Conservation (phyloP, 1,139 yeast species). For the Lodderomyces margitis region DNA sequence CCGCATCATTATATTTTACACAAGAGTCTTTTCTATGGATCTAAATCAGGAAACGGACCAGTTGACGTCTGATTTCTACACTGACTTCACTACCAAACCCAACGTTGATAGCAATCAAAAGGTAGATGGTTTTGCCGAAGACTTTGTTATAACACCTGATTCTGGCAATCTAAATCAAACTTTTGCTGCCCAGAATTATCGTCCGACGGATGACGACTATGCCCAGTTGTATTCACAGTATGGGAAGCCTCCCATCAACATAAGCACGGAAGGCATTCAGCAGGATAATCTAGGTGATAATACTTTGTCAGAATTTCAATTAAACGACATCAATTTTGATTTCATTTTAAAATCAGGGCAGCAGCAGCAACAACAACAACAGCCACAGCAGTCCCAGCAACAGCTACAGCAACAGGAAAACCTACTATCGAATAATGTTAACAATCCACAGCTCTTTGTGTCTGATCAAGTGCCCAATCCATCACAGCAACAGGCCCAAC, state of each 20-base stretch:
- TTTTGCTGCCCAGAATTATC: not conserved
- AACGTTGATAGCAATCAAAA: not conserved
- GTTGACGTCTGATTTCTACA: constrained; percentile 9
- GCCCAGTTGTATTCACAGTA: constrained; percentile 8
- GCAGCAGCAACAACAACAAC: constrained; percentile 7
- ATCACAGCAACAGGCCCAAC: constrained; percentile 3
- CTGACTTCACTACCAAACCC: constrained; percentile 1
- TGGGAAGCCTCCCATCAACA: not conserved
- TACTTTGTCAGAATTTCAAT: constrained; percentile 8
- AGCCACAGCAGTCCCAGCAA: constrained; percentile 6
- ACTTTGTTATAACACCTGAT: constrained; percentile 7
- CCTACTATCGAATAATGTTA: not conserved
- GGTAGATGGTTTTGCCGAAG: not conserved
- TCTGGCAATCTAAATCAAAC: not conserved
- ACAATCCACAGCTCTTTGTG: not conserved
- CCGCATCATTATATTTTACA: too few relatives aligned
- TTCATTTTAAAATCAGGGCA: constrained; percentile 7
- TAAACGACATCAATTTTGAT: constrained; percentile 12
- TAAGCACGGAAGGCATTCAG: not conserved
- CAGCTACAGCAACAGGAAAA: not conserved
- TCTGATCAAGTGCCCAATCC: not conserved
- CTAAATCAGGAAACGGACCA: constrained; percentile 11
- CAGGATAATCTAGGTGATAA: not conserved
- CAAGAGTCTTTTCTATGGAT: constrained; percentile 8
- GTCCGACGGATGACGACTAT: constrained; percentile 5